Base-by-base conservation (phyloP, 345 rosid genomes). In the Acer saccharum region DNA sequence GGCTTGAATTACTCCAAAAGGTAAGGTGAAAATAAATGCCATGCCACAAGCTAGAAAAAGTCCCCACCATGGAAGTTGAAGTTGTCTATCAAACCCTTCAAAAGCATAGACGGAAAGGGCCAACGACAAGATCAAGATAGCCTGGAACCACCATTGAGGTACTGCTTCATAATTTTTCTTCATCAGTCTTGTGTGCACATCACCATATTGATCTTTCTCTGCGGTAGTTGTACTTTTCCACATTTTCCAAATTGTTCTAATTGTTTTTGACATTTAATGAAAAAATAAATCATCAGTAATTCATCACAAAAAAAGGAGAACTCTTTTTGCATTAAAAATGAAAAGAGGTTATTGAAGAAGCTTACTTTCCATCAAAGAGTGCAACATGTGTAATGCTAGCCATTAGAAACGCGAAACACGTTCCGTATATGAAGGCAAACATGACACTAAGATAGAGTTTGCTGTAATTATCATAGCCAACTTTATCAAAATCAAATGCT, bases 41-140 rank as follows among this genome's bases (percentile, higher is more conserved):
- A 92, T 80, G 57, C 21, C 66, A 29, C 87, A 86, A 2, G 94
- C 91, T 6, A 94, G 85, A 27, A 92, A 21, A 83, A 91, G 85
- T 46, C 94, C 97, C 98, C 98, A 92, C 92, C 92, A 94, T 44
- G 93, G 97, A 68, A 94, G 92, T 70, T 92, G 97, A 65, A 92
- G 92, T 79, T 88, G 88, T 54, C 73, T 80, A 73, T 72, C 88
- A 73, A 92, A 94, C 44, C 97, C 98, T 86, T 94, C 97, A 27
- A 89, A 83, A 17, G 94, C 88, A 12, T 81, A 73, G 62, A 94
- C 39, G 17, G 95, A 63, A 5, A 92, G 85, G 13, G 32, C 84
- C 12, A 90, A 12, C 43, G 87, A 74, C n/a, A 69, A 10, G 8
- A 86, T 16, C 62, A 92, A 81, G 29, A 92, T 65, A 1, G 2